Percentiles rank a stretch among this genome's conserved stretches.
Conservation (phyloP, 177 flowering plant genomes). For the Vitis hybrid region DNA sequence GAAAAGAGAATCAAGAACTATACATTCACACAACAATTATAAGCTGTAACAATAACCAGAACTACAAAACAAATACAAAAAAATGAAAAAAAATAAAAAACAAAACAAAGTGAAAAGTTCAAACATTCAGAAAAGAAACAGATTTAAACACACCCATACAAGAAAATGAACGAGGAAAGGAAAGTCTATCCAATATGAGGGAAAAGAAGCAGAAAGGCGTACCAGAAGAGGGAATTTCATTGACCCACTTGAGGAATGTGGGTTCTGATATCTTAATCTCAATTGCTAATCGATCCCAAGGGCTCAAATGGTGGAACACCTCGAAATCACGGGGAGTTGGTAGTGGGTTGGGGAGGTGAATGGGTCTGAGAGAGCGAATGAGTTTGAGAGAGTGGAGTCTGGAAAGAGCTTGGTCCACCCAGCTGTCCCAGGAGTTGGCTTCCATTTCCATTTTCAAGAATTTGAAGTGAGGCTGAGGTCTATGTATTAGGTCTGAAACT, state of each 20-base stretch:
- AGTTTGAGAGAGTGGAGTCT: slow-evolving; percentile 56
- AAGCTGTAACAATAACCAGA: too few species aligned
- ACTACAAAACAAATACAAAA: too few species aligned
- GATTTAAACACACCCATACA: too few species aligned
- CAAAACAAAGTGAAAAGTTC: background rate
- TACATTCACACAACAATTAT: too few species aligned
- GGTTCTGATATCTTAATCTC: slow-evolving; percentile 54
- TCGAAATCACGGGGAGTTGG: slow-evolving; percentile 26
- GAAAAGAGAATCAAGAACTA: too few species aligned
- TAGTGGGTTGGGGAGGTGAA: slow-evolving; percentile 28
- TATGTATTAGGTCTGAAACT: too few species aligned
- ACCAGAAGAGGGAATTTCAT: slow-evolving; percentile 70
- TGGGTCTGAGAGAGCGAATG: slow-evolving; percentile 81
- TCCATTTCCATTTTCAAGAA: slow-evolving; percentile 6
- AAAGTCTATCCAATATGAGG: too few species aligned
- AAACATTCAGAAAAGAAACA: background rate
- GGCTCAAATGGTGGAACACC: slow-evolving; percentile 55
- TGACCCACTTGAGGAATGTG: slow-evolving; percentile 66
- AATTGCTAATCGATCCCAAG: slow-evolving; percentile 70
- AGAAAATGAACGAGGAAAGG: too few species aligned
- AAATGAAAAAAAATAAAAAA: background rate
- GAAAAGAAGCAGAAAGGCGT: background rate
- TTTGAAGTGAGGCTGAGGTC: too few species aligned
- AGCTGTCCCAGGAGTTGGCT: slow-evolving; percentile 54
- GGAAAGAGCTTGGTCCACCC: slow-evolving; percentile 67